Evolutionary conservation across 306 rosid genomes (phyloP).

Genomic region (Oxytropis ochrocephala): DNA sequence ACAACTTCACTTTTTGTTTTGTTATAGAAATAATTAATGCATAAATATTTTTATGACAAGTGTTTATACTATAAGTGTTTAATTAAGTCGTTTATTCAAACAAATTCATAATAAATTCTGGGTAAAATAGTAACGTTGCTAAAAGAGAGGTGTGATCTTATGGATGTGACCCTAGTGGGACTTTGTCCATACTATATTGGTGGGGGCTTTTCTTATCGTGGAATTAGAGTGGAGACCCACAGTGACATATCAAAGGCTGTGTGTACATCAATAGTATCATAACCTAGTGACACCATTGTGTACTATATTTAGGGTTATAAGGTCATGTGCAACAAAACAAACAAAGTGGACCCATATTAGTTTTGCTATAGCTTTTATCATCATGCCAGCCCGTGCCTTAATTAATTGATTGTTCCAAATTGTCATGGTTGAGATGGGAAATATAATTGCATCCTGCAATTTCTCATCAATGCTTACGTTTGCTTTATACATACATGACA

Average conservation of each 20-base stretch:
- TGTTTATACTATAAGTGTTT: too few species aligned
- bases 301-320: neutral
- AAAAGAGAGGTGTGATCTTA: neutral
- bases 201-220: neutral
- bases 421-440: neutral
- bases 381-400: neutral
- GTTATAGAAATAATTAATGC: too few species aligned
- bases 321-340: neutral
- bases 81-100: too few species aligned
- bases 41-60: too few species aligned
- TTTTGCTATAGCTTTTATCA: neutral
- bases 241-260: neutral
- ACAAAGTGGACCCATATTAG: constrained; percentile 3
- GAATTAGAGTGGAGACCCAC: neutral
- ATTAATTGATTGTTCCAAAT: neutral
- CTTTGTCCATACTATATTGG: neutral
- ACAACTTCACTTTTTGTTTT: too few species aligned
- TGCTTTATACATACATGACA: neutral
- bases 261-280: neutral
- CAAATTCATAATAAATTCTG: too few species aligned
- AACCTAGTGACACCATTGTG: neutral
- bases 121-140: neutral
- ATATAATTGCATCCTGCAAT: neutral
- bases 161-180: constrained; percentile 19
- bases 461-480: neutral